Base-by-base conservation (phyloP, 2,329 filamentous ascomycete species). In the Trichophyton simii region DNA sequence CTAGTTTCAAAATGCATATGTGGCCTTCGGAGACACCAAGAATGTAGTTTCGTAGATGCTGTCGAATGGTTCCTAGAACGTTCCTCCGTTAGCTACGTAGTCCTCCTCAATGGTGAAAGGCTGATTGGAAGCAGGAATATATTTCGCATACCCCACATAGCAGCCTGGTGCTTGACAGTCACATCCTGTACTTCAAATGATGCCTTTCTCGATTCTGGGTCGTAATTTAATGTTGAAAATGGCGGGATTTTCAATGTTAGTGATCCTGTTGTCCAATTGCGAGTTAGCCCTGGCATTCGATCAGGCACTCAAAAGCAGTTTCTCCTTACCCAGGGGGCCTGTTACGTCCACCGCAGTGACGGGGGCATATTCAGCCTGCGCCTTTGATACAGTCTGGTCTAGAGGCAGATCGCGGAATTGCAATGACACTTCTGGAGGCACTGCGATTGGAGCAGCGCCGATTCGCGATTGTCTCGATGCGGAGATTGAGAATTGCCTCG, bases 21-120 rank as follows among this genome's bases (percentile, higher is more conserved):
- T 99, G 94, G 41, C 94, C 94, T 82, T 99, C 94, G 42, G 90
- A 95, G 22, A 99, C 94, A 63, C 94, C 94, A 65, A 91, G 84
- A 64, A 99, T 88, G 78, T 95, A 85, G 73, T 94, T 95, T 69
- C 89, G 87, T 60, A 99, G 81, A 72, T 95, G 92, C 38, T 91
- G 86, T 77, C 94, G 91, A 52, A 86, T 88, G 4, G 92, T 97
- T 65, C 91, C 91, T 96, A 62, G 6, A 46, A 42, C 13, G 41
- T 44, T 6, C 25, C 31, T 18, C 4, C 4, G 13, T 55, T 55
- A 55, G 28, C 50, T 18, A 34, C 9, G 18, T 59, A 22, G 20
- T 13, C 54, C 36, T 34, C 34, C 34, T n/a, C 38, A 18, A 2
- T 3, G 5, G 34, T 25, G 63, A 13, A 50, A 50, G 25, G 11